Conservation (phyloP, 2,329 filamentous ascomycete species). For the Ramularia collo-cygni region DNA sequence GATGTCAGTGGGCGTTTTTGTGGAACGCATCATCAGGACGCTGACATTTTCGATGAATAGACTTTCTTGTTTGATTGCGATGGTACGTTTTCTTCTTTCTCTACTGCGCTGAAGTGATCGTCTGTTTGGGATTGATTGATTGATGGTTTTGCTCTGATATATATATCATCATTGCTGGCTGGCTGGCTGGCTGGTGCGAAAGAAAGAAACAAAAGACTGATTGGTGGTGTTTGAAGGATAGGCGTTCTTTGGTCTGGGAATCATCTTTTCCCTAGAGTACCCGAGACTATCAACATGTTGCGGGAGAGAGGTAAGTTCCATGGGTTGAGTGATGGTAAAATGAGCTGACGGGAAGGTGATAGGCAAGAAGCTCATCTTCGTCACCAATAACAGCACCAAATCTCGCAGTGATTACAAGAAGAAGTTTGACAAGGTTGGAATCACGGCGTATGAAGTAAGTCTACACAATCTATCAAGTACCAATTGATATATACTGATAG, state of each 20-base stretch:
- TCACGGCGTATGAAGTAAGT: constrained; percentile 60
- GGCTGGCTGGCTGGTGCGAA: no score
- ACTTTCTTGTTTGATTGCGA: constrained; percentile 96
- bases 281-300: constrained; percentile 77
- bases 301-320: constrained; percentile 61
- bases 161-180: no score
- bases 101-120: no score
- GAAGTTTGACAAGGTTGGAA: constrained; percentile 76
- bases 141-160: no score
- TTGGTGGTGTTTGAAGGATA: constrained; percentile 47
- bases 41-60: constrained; percentile 43
- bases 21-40: constrained; percentile 2
- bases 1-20: constrained; percentile 55
- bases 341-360: not conserved
- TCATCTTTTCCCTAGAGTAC: constrained; percentile 75
- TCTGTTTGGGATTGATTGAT: no score
- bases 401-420: constrained; percentile 86
- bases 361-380: constrained; percentile 92
- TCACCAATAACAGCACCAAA: constrained; percentile 98
- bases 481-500: not conserved
- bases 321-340: not conserved
- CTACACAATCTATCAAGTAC: not conserved
- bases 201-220: constrained; percentile 11
- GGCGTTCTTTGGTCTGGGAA: constrained; percentile 96
- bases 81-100: constrained; percentile 50